A percentile compares a stretch with the other conserved stretches of the same genome.
Conservation (phyloP, 257 asterid species). For the Cinchona pubescens region DNA sequence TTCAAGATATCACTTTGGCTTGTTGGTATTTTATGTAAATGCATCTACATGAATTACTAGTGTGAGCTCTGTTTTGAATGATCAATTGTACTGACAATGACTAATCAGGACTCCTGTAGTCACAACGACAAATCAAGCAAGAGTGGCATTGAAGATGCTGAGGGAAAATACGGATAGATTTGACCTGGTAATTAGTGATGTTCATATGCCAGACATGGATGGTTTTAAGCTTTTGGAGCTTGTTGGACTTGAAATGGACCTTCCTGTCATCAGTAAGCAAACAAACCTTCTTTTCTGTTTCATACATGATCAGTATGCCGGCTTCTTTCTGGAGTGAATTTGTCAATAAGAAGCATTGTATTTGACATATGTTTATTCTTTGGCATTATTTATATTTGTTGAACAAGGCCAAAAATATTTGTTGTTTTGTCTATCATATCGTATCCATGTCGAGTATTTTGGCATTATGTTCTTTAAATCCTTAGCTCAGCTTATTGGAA, state of each 20-base stretch:
- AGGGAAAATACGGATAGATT: conserved; percentile 67
- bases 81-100: conserved; percentile 16
- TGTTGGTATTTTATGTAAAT: not conserved
- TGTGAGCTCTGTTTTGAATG: not conserved
- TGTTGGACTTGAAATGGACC: conserved; percentile 84
- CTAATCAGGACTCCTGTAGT: conserved; percentile 41
- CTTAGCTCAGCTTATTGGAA: not conserved
- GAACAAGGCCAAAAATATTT: not conserved
- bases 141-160: conserved; percentile 62
- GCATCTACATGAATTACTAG: not conserved
- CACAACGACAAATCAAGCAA: conserved; percentile 63
- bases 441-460: not conserved
- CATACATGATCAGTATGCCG: not conserved
- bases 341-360: not conserved
- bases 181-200: conserved; percentile 81
- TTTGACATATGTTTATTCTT: conserved; percentile 8
- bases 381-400: not conserved
- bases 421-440: not conserved
- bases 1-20: not conserved
- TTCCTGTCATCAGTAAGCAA: conserved; percentile 79
- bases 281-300: conserved; percentile 1
- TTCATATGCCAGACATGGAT: conserved; percentile 94
- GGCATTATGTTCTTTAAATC: not conserved
- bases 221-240: conserved; percentile 86
- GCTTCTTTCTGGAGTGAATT: not conserved